A percentile compares a stretch with the other conserved stretches of the same genome.
phyloP scores from a whole-genome alignment of 371 early-diverging fungal genomes.

The Paraphysoderma sedebokerense region DNA sequence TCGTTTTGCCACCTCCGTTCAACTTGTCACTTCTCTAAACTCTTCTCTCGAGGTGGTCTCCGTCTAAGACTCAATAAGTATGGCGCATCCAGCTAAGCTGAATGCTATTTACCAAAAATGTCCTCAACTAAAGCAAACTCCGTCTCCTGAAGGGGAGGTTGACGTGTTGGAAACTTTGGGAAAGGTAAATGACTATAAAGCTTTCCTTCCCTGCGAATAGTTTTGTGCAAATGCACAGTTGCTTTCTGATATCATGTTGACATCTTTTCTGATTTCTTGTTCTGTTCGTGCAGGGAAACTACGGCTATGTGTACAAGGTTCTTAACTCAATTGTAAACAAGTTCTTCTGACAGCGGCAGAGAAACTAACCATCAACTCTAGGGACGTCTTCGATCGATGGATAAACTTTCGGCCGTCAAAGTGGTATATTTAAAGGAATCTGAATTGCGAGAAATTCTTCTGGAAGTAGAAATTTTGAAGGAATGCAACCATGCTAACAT shows the following conservation, averaged over 20 bases:
- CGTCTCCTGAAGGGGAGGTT: background rate
- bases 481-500: constrained; percentile 30
- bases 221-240: background rate
- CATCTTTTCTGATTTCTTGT: background rate
- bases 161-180: constrained; percentile 5
- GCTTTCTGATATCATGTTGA: background rate
- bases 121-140: background rate
- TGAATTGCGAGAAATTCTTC: constrained; percentile 33
- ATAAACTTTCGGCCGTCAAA: constrained; percentile 31
- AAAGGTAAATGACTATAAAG: too few relatives aligned
- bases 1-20: too few relatives aligned
- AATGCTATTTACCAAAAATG: background rate
- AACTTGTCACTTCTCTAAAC: too few relatives aligned
- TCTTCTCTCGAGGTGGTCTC: too few relatives aligned
- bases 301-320: constrained; percentile 1
- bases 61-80: too few relatives aligned
- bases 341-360: background rate
- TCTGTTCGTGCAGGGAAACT: background rate
- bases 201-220: too few relatives aligned
- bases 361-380: background rate
- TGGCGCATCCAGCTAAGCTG: constrained; percentile 1
- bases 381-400: constrained; percentile 21
- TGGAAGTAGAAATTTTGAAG: constrained; percentile 38
- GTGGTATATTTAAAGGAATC: constrained; percentile 40
- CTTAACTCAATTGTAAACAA: background rate